A percentile compares a stretch with the other conserved stretches of the same genome.
phyloP scores from a whole-genome alignment of 352 stramenopile species.

The Globisporangium splendens region DNA sequence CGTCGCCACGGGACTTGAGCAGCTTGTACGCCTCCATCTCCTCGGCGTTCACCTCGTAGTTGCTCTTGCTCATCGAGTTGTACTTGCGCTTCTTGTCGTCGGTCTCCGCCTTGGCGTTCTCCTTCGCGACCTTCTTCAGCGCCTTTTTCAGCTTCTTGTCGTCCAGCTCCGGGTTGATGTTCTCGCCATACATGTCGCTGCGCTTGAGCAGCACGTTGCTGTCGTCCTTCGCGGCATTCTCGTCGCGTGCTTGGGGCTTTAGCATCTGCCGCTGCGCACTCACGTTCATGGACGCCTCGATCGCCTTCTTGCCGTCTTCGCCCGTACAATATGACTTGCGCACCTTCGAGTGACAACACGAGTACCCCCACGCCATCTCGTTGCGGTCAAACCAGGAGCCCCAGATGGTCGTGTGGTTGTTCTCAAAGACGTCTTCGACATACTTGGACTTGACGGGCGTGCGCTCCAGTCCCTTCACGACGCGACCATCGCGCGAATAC shows the following conservation, averaged over 20 bases:
- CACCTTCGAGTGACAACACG: conserved; percentile 94
- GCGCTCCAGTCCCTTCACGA: conserved; percentile 80
- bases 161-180: conserved; percentile 66
- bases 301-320: conserved; percentile 86
- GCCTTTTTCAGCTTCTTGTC: conserved; percentile 85
- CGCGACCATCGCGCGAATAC: conserved; percentile 91
- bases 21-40: conserved; percentile 96
- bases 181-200: conserved; percentile 90
- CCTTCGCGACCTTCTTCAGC: conserved; percentile 70
- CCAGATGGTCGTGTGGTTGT: conserved; percentile 97
- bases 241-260: conserved; percentile 17
- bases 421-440: conserved; percentile 95
- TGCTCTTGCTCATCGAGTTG: conserved; percentile 87
- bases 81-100: conserved; percentile 93
- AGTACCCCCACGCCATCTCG: conserved; percentile 96
- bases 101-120: conserved; percentile 46
- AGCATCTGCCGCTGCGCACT: conserved; percentile 54
- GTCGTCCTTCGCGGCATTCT: conserved; percentile 10
- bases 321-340: conserved; percentile 96
- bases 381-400: conserved; percentile 96
- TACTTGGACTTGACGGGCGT: conserved; percentile 95
- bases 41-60: conserved; percentile 90
- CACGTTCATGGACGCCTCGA: conserved; percentile 76
- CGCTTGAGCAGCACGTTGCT: conserved; percentile 45
- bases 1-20: conserved; percentile 81